Base-by-base conservation (phyloP, 106 monocot species). In the Hemerocallis citrina region DNA sequence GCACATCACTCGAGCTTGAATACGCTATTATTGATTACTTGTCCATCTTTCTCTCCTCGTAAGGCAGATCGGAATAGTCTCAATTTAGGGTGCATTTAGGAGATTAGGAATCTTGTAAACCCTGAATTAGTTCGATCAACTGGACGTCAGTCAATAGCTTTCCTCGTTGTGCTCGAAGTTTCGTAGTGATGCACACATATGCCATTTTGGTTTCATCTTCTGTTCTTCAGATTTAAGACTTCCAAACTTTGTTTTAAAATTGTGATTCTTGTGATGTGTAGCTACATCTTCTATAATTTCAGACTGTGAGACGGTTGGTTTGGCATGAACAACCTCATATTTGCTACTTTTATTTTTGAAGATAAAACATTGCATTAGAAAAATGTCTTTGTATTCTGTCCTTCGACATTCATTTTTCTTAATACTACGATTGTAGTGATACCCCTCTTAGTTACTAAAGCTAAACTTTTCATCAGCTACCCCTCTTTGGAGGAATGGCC, bases 401-500 rank as follows among this genome's bases (percentile, higher is more conserved):
- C 9, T 20, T 0, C 6, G 10, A 9, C 21, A 29, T 20, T 57
- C 34, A 34, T 7, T 20, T 30, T 3, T 30, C 16, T 3, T 16
- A 54, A 15, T 29, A 9, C 54, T 54, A 30, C 3, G 13, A 3
- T 54, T 54, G 30, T 21, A 19, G 32, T 7, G 7, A 16, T 57
- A 22, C 29, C 31, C 54, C 45, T 28, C 39, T 22, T 27, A 37
- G 44, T 33, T 67, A 19, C 62, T 65, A 32, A 55, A 59, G 20
- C 4, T 41, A 57, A 64, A 29, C 37, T 1, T 68, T 74, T 37
- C 25, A 71, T 75, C 85, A 99, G 98, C 80, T 75, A 99, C 98
- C 71, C 98, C 98, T 60, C 82, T 99, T 34, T 99, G 98, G 98
- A 68, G 98, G 42, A 99, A 99, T 82, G 98, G 98, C 52, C 98